Base-by-base conservation (phyloP, 345 rosid genomes). In the Eucalyptus cloeziana region DNA sequence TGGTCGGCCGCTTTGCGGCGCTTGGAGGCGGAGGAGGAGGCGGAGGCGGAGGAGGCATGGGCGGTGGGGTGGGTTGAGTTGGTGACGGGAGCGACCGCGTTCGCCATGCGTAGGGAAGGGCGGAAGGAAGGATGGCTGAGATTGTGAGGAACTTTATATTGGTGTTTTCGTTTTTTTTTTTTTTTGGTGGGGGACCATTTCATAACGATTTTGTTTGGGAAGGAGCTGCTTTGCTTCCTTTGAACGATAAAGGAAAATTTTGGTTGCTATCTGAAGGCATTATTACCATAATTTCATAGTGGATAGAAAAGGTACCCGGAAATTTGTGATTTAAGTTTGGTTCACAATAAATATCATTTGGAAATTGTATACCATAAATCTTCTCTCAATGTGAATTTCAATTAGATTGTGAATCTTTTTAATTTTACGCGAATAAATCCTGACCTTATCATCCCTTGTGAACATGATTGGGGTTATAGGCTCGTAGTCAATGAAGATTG, bases 1-100 rank as follows among this genome's bases (percentile, higher is more conserved):
- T 40, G 88, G 67, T 81, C n/a, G 49, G 87, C 22, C 40, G 37
- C 83, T 56, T 88, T 92, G 7, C 37, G 91, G 91, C 92, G 91
- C 88, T 94, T 93, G 58, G 81, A 3, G 83, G 91, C 71, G 64
- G 88, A 27, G 69, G 45, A 80, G 49, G 86, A 10, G 43, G 91
- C 30, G 87, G 92, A 52, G 62, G 50, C 76, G 81, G 87, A 4
- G 81, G 50, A 8, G 25, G 33, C 40, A 49, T 30, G 31, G 33
- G 86, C 25, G 85, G 54, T 4, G 85, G 83, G 43, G 87, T 33
- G 60, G 21, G 8, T 87, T 43, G 79, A 9, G 50, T 86, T 15
- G 25, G 87, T 19, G 13, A 52, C 7, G 47, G 90, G 62, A 31
- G 49, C 49, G 37, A 88, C 62, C 50, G 71, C 67, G 69, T 50